Evolutionary conservation across 1,139 yeast genomes (phyloP).

Genomic region (Saccharomyces hybrid): DNA sequence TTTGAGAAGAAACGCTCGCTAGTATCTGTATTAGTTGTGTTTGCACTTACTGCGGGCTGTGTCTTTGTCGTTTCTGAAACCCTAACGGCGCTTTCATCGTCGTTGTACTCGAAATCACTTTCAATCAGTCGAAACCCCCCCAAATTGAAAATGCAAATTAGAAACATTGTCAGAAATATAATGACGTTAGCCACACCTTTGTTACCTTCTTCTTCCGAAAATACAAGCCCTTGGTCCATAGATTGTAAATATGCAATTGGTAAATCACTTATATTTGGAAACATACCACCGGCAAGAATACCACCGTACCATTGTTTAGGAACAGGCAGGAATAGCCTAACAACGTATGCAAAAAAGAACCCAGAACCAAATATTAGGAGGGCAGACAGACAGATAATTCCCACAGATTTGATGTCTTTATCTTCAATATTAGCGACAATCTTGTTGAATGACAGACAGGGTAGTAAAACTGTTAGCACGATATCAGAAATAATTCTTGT

Average conservation of each 20-base stretch:
- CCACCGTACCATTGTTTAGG: conserved; percentile 86
- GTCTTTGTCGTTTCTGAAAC: conserved; percentile 6
- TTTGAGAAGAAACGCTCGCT: not conserved
- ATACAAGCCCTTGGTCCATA: conserved; percentile 56
- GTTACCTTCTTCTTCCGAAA: conserved; percentile 52
- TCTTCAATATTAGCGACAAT: conserved; percentile 66
- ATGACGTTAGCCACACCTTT: conserved; percentile 84
- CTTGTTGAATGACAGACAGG: conserved; percentile 72
- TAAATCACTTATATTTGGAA: conserved; percentile 71
- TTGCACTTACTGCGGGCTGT: conserved; percentile 3
- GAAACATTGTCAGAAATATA: conserved; percentile 66
- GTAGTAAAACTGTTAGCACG: conserved; percentile 63
- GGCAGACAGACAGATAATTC: conserved; percentile 52
- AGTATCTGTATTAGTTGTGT: conserved; percentile 3
- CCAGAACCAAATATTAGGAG: conserved; percentile 30
- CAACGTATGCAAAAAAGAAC: conserved; percentile 24
- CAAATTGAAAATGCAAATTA: conserved; percentile 62
- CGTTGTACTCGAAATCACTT: conserved; percentile 47
- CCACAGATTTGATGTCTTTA: conserved; percentile 67
- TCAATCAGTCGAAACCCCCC: conserved; percentile 70
- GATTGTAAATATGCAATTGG: conserved; percentile 90
- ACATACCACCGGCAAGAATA: conserved; percentile 66
- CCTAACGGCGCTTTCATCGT: conserved; percentile 23
- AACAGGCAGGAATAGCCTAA: conserved; percentile 34
- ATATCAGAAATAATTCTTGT: conserved; percentile 65